Base-by-base conservation (phyloP, 176 grass and related monocot genomes). In the barley (Hordeum vulgare) region DNA sequence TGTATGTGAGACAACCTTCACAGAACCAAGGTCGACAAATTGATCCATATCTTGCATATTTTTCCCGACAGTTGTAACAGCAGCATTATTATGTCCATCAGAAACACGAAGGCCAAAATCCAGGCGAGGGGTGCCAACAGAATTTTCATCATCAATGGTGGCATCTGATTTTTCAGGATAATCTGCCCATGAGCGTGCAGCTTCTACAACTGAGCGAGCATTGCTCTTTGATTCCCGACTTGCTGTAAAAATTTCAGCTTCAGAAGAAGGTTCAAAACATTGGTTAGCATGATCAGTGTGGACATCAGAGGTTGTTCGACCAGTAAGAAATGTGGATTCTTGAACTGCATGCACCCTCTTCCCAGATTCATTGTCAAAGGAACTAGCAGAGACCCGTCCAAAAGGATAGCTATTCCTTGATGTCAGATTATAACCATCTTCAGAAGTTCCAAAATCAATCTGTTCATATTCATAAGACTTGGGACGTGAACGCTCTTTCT, bases 391-490 rank as follows among this genome's bases (percentile, higher is more conserved):
- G 90, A 85, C 90, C 27, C 75, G 78, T 51, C 92, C 90, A 86
- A 94, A 90, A 23, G 89, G 83, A 76, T 87, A 82, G 34, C 61
- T 78, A 41, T 92, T 92, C 85, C 88, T 92, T 7, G 75, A 87
- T 78, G 74, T 86, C 25, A 40, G 49, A 77, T 80, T 40, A 89
- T 90, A 94, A 65, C 84, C 86, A 87, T 97, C 94, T 80, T 97
- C 90, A 74, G 88, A 97, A 72, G 84, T 85, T 75, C 94, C 88
- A 80, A 89, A 91, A 90, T 97, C 90, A 80, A 81, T 54, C 25
- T 92, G 87, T 62, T 97, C 94, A 85, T 90, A 97, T 61, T 97
- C 94, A 86, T 90, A 97, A 34, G 90, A 90, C 81, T 97, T 97
- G 40, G 90, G 81, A 21, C 83, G 85, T 47, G 87, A 81, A 27